These are phyloP conservation scores for Lablab purpureus DNA, from an alignment of 306 rosid genomes.

Conservation along the genomic window DNA sequence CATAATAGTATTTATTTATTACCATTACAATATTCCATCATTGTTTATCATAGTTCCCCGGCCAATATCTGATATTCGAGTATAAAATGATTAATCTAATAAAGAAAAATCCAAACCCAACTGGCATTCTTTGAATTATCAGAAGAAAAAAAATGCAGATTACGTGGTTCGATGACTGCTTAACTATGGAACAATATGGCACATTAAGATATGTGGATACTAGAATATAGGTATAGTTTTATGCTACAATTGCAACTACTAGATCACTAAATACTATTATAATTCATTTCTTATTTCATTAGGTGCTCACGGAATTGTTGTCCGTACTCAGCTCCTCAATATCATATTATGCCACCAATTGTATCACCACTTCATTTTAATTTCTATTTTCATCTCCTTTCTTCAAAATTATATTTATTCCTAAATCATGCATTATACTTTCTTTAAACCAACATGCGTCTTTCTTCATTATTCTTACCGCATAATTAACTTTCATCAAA, in stretches of 20 bases:
- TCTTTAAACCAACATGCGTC: neutral
- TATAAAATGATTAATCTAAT: conserved; percentile 37
- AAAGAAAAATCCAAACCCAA: conserved; percentile 55
- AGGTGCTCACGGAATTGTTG: conserved; percentile 3
- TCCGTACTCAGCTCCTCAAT: conserved; percentile 24
- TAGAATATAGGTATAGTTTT: conserved; percentile 3
- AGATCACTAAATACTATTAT: conserved; percentile 18
- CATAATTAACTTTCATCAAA: conserved; percentile 26
- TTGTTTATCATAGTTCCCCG: conserved; percentile 25
- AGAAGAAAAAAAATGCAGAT: conserved; percentile 48
- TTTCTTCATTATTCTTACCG: neutral
- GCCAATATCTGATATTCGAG: conserved; percentile 45
- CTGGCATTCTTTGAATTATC: conserved; percentile 75
- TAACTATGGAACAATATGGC: conserved; percentile 47
- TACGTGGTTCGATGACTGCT: conserved; percentile 56
- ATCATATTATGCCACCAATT: conserved; percentile 16
- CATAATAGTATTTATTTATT: conserved; percentile 39
- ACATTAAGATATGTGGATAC: conserved; percentile 31
- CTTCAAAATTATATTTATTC: neutral
- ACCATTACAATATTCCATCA: conserved; percentile 38
- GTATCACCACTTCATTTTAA: neutral
- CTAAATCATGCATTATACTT: neutral
- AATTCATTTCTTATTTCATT: conserved; percentile 18
- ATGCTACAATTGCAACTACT: conserved; percentile 6
- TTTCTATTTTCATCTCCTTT: conserved; percentile 6